phyloP scores from a whole-genome alignment of 2,329 filamentous ascomycete species.

The Seiridium unicorne region DNA sequence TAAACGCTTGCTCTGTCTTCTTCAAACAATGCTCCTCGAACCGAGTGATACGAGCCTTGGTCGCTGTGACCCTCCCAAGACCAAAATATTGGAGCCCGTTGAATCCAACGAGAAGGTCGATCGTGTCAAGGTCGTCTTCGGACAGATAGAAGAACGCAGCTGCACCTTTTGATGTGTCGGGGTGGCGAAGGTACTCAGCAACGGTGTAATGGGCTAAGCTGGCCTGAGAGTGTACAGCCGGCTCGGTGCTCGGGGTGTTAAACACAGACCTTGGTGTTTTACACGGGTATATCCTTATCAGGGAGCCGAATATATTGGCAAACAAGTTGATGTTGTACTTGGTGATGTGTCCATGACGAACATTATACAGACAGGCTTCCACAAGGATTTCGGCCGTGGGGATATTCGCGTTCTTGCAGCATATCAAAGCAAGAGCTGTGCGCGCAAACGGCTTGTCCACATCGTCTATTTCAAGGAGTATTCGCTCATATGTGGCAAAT shows the following conservation, averaged over 20 bases:
- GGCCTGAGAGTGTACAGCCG: slow-evolving; percentile 3
- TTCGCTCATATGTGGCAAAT: slow-evolving; percentile 24
- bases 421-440: slow-evolving; percentile 24
- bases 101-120: slow-evolving; percentile 16
- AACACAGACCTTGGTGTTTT: slow-evolving; percentile 5
- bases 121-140: background rate
- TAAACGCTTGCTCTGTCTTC: slow-evolving; percentile 13
- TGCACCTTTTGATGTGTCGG: slow-evolving; percentile 5
- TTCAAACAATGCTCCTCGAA: slow-evolving; percentile 17
- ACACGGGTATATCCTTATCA: slow-evolving; percentile 18
- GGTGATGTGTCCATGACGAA: slow-evolving; percentile 15
- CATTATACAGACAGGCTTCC: slow-evolving; percentile 19
- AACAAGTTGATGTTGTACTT: slow-evolving; percentile 14
- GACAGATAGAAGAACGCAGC: slow-evolving; percentile 13
- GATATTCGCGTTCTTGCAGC: slow-evolving; percentile 21
- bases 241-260: background rate
- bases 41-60: slow-evolving; percentile 7
- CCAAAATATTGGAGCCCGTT: slow-evolving; percentile 11
- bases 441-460: slow-evolving; percentile 17
- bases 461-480: slow-evolving; percentile 10
- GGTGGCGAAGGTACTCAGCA: slow-evolving; percentile 16
- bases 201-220: slow-evolving; percentile 24
- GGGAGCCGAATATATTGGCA: slow-evolving; percentile 19
- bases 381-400: slow-evolving; percentile 23
- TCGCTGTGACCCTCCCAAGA: background rate